Base-by-base conservation (phyloP, 805 yeast species). In the Metschnikowia arizonensis region DNA sequence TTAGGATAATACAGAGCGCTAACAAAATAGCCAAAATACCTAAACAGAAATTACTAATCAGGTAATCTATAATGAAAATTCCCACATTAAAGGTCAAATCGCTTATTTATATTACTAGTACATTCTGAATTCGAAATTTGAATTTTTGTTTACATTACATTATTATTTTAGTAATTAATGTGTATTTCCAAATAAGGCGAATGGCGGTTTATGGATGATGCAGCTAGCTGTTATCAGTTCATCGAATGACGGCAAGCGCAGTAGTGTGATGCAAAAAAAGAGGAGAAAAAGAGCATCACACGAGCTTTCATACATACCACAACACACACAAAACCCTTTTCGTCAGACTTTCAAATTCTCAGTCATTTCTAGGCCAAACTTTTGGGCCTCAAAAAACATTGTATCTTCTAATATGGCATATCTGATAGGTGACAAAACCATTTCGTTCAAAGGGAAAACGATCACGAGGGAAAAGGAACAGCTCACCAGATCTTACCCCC, bases 401-500 rank as follows among this genome's bases (percentile, higher is more conserved):
- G 3, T 10, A 14, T 30, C 14, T 10, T 14, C 35, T 14, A 33
- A 12, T 11, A 69, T 69, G 74, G 62, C 72, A 2, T 69, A 69
- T 47, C 61, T 66, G n/a, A 63, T 69, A 41, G 74, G 72, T 6
- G 69, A 64, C 50, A 48, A 61, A 19, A 49, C 47, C 40, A 58
- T 69, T 31, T 47, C 59, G 15, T 45, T 69, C 29, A 62, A 59
- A 37, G 50, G 50, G 11, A 41, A 50, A 1, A 28, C 41, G 33
- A 35, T 61, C 12, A 30, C 53, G 7, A 57, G 55, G 11, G 53
- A 54, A 14, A 72, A 68, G 40, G 52, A 50, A 48, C 50, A 48
- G 42, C 56, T 67, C 21, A 49, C 67, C 21, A 44, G 59, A 5
- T 43, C 63, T 1, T 70, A 66, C 44, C 58, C 58, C 23, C 56